phyloP scores from a whole-genome alignment of 768 basidiomycete genomes.

The Boletales sp. region DNA sequence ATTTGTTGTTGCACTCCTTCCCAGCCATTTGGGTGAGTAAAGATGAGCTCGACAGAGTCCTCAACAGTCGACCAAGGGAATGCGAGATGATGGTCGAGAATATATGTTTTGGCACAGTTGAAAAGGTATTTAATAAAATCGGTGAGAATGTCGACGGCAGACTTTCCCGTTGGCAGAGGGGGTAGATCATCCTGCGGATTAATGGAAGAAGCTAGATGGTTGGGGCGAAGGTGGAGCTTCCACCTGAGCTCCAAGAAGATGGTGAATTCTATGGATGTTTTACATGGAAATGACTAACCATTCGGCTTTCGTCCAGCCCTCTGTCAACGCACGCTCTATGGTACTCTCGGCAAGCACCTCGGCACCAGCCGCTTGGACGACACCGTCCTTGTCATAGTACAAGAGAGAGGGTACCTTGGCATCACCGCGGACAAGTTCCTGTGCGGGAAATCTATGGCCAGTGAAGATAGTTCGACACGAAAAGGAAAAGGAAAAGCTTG shows the following conservation, averaged over 20 bases:
- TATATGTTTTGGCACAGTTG: conserved; percentile 14
- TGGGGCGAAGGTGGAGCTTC: conserved; percentile 23
- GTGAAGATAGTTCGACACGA: not conserved
- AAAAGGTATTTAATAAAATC: conserved; percentile 23
- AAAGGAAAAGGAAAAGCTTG: not conserved
- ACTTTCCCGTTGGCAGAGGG: conserved; percentile 19
- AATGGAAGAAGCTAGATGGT: conserved; percentile 13
- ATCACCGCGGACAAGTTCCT: conserved; percentile 36
- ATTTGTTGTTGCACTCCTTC: conserved; percentile 21
- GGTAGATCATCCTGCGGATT: conserved; percentile 27
- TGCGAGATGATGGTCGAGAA: conserved; percentile 14
- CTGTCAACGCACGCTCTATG: conserved; percentile 32
- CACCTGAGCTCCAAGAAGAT: conserved; percentile 12
- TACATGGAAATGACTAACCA: conserved; percentile 6
- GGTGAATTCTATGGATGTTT: too few relatives aligned
- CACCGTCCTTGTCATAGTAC: conserved; percentile 39
- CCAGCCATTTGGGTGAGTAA: conserved; percentile 31
- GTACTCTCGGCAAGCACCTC: conserved; percentile 34
- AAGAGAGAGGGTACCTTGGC: conserved; percentile 44
- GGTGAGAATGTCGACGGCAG: conserved; percentile 15
- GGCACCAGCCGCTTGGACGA: conserved; percentile 37
- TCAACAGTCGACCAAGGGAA: conserved; percentile 13
- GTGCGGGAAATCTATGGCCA: conserved; percentile 35
- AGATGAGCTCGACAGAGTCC: conserved; percentile 14
- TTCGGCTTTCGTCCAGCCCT: conserved; percentile 17